A percentile compares a stretch with the other conserved stretches of the same genome.
phyloP scores from a whole-genome alignment of 2,329 filamentous ascomycete species.

The Trichoderma sp. region DNA sequence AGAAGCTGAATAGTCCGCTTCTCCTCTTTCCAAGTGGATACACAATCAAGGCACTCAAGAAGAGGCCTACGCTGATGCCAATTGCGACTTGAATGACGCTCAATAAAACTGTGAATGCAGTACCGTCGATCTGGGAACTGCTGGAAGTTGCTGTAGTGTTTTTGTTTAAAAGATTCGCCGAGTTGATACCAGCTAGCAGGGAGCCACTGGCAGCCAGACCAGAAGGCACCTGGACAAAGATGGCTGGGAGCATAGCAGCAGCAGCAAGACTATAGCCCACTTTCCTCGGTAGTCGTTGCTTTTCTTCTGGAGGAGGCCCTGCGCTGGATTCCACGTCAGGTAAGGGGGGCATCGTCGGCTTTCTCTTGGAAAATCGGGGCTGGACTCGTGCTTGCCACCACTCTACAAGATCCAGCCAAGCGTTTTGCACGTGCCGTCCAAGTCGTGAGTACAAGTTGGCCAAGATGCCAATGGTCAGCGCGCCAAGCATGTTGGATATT shows the following conservation, averaged over 20 bases:
- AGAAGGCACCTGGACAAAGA: constrained; percentile 72
- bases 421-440: constrained; percentile 62
- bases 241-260: constrained; percentile 82
- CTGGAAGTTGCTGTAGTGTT: constrained; percentile 41
- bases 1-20: constrained; percentile 61
- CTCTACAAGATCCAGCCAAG: constrained; percentile 51
- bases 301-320: constrained; percentile 32
- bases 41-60: constrained; percentile 58
- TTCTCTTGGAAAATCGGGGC: constrained; percentile 40
- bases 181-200: constrained; percentile 60
- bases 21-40: constrained; percentile 62
- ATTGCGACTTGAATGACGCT: constrained; percentile 65
- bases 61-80: constrained; percentile 64
- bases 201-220: constrained; percentile 65
- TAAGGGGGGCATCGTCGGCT: constrained; percentile 37
- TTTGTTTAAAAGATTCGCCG: constrained; percentile 57
- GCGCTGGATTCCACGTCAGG: constrained; percentile 43
- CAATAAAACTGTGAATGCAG: constrained; percentile 58
- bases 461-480: constrained; percentile 74
- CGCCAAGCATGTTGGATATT: constrained; percentile 76
- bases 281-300: constrained; percentile 44
- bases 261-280: constrained; percentile 79
- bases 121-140: constrained; percentile 43
- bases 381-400: constrained; percentile 56
- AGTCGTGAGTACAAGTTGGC: constrained; percentile 78